Conservation (phyloP, 768 basidiomycete species). For the Tephrocybe rancida region DNA sequence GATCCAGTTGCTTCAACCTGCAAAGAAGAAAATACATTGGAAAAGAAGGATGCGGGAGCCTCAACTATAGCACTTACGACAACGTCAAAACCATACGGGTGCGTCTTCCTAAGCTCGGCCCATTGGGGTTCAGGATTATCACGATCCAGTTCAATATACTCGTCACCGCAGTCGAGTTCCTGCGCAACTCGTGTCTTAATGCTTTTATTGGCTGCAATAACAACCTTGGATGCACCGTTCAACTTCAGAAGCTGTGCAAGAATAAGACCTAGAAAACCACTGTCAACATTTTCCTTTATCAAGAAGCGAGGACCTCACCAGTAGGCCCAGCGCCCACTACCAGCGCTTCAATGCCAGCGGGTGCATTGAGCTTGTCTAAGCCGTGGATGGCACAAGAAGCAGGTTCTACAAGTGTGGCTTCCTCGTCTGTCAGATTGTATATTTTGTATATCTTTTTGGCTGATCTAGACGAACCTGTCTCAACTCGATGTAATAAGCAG, state of each 20-base stretch:
- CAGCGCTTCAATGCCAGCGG: constrained; percentile 73
- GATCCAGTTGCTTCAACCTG: constrained; percentile 70
- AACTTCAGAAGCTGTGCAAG: constrained; percentile 76
- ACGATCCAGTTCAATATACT: constrained; percentile 76
- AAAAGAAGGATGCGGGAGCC: background rate
- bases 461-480: constrained; percentile 21
- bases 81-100: constrained; percentile 85
- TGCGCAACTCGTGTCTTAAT: constrained; percentile 78
- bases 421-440: constrained; percentile 73
- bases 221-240: constrained; percentile 70
- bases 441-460: constrained; percentile 76
- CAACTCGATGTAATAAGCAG: background rate
- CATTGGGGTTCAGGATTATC: constrained; percentile 65
- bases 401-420: constrained; percentile 77
- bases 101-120: constrained; percentile 64
- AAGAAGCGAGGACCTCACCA: constrained; percentile 26
- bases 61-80: constrained; percentile 34
- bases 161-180: constrained; percentile 68
- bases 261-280: constrained; percentile 52
- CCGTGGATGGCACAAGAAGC: constrained; percentile 83
- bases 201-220: constrained; percentile 76
- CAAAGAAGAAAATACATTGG: background rate
- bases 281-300: background rate
- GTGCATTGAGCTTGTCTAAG: constrained; percentile 69
- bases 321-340: constrained; percentile 79